A percentile compares a stretch with the other conserved stretches of the same genome.
Conservation (phyloP, 305 asterid genomes). For the Fraxinus dipetala region DNA sequence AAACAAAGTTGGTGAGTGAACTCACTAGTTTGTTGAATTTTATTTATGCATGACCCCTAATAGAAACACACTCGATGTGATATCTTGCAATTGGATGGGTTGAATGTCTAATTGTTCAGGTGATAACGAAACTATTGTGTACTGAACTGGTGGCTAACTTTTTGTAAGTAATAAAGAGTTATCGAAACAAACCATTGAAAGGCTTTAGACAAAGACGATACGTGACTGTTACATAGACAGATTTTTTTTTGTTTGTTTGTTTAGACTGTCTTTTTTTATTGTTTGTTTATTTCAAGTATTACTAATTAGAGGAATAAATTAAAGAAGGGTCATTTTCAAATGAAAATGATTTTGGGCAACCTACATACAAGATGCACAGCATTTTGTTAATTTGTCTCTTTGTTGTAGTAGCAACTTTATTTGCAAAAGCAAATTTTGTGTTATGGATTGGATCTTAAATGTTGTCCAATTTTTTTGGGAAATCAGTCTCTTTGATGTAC, state of each 20-base stretch:
- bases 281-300: background rate
- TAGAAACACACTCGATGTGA: background rate
- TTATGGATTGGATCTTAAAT: background rate
- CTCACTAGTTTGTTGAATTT: background rate
- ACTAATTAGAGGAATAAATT: background rate
- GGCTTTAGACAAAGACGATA: background rate
- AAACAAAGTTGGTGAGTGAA: background rate
- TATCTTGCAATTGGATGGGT: background rate
- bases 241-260: background rate
- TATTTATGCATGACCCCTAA: too few species aligned
- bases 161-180: too few species aligned
- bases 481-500: background rate
- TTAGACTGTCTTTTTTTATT: background rate
- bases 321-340: background rate
- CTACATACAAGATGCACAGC: background rate
- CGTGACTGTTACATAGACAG: background rate
- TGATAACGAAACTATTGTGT: too few species aligned
- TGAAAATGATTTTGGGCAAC: background rate
- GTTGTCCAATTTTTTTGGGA: background rate
- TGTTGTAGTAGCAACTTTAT: background rate
- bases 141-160: too few species aligned
- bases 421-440: too few species aligned
- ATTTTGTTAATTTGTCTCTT: conserved; percentile 10
- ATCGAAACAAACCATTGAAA: background rate
- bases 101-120: too few species aligned